Conservation (phyloP, 1,284 basidiomycete species). For the Clitocybe nebularis region DNA sequence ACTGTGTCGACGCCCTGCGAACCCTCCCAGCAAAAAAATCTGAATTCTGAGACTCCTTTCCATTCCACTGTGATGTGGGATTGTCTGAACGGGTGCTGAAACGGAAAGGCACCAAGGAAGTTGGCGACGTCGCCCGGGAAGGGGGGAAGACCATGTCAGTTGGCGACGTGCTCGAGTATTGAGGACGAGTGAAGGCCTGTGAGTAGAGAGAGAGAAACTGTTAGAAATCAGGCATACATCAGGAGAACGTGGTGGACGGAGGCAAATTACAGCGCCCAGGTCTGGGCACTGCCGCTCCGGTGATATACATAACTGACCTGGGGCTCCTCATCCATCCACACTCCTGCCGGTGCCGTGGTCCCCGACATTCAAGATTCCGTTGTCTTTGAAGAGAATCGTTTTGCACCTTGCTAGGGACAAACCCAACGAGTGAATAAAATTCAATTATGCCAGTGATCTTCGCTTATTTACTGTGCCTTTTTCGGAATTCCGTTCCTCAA, state of each 20-base stretch:
- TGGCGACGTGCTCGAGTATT: slow-evolving; percentile 10
- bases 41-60: slow-evolving; percentile 8
- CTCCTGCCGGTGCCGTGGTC: slow-evolving; percentile 5
- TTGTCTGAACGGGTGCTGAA: slow-evolving; percentile 18
- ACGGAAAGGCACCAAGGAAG: slow-evolving; percentile 21
- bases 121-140: slow-evolving; percentile 18
- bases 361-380: slow-evolving; percentile 3
- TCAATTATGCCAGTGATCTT: slow-evolving; percentile 10
- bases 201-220: slow-evolving; percentile 9
- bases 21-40: slow-evolving; percentile 9
- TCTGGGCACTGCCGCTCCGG: slow-evolving; percentile 14
- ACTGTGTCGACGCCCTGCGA: slow-evolving; percentile 17
- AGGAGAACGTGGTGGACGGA: slow-evolving; percentile 14
- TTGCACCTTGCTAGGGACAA: too few relatives aligned
- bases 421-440: slow-evolving; percentile 3
- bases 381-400: background rate
- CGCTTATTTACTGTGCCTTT: slow-evolving; percentile 12
- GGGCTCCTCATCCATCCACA: slow-evolving; percentile 12
- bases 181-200: slow-evolving; percentile 11
- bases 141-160: slow-evolving; percentile 14
- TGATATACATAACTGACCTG: slow-evolving; percentile 16
- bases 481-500: slow-evolving; percentile 8
- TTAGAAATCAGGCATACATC: slow-evolving; percentile 17
- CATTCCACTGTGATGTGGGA: slow-evolving; percentile 11
- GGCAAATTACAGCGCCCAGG: slow-evolving; percentile 16